phyloP scores from a whole-genome alignment of 345 rosid species.

The Hibiscus mutabilis region DNA sequence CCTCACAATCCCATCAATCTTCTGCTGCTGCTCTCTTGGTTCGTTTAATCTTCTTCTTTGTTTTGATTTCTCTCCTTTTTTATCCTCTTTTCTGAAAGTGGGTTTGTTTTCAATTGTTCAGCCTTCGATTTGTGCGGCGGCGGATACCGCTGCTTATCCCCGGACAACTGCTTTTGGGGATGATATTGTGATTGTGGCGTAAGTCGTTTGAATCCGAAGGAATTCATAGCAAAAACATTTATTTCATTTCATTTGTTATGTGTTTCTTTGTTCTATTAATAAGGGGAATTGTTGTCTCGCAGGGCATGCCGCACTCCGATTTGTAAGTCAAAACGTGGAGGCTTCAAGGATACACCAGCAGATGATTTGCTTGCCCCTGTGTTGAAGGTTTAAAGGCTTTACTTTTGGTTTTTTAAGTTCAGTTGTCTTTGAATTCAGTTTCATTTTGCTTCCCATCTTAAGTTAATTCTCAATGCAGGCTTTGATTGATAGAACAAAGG shows the following conservation, averaged over 20 bases:
- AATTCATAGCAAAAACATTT: neutral
- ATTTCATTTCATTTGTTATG: neutral
- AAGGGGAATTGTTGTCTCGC: neutral
- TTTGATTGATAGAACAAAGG: constrained; percentile 55
- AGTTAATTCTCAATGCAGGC: constrained; percentile 36
- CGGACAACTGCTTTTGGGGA: constrained; percentile 73
- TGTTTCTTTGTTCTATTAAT: neutral
- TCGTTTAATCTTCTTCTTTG: constrained; percentile 15
- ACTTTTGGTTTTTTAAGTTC: neutral
- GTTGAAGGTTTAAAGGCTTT: constrained; percentile 49
- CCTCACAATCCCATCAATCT: constrained; percentile 29
- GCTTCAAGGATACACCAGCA: constrained; percentile 83
- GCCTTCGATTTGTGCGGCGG: constrained; percentile 70
- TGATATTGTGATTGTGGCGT: constrained; percentile 90
- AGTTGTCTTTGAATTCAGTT: neutral
- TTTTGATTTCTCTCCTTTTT: neutral
- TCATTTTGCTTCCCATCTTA: neutral
- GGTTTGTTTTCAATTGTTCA: constrained; percentile 13
- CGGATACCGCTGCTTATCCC: constrained; percentile 46
- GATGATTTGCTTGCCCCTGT: constrained; percentile 84
- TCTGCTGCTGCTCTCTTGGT: constrained; percentile 39
- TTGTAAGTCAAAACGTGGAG: constrained; percentile 83
- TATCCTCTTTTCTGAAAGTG: no score
- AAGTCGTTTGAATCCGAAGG: constrained; percentile 24
- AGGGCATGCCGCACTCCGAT: constrained; percentile 91